phyloP scores from a whole-genome alignment of 2,329 filamentous ascomycete genomes.

The Penicillium digitatum region DNA sequence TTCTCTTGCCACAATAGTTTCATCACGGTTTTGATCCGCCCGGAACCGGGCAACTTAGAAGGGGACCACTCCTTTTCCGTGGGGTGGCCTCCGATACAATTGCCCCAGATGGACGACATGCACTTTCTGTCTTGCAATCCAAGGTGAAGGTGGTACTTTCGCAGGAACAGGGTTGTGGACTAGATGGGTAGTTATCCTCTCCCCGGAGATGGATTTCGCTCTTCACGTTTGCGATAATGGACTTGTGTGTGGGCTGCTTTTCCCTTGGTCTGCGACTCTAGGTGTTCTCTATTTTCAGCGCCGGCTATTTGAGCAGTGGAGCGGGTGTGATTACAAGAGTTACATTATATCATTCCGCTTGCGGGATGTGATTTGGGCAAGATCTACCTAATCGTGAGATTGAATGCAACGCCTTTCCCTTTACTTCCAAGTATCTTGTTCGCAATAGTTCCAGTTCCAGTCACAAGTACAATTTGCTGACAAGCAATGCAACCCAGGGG shows the following conservation, averaged over 20 bases:
- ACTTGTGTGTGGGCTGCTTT: constrained; percentile 2
- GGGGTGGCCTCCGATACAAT: constrained; percentile 57
- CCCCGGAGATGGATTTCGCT: constrained; percentile 36
- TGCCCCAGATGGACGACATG: constrained; percentile 49
- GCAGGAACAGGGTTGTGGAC: neutral
- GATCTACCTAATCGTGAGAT: neutral
- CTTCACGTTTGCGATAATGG: constrained; percentile 14
- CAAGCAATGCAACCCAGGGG: constrained; percentile 13
- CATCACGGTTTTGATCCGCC: neutral
- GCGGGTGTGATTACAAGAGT: constrained; percentile 36
- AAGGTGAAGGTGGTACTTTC: neutral
- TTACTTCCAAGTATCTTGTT: neutral
- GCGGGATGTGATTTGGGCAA: neutral
- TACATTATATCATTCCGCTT: constrained; percentile 27
- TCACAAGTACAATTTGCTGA: constrained; percentile 11
- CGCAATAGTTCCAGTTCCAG: neutral
- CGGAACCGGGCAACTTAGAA: constrained; percentile 51
- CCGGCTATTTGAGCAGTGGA: constrained; percentile 22
- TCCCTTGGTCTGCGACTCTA: neutral
- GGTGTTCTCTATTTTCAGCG: constrained; percentile 16
- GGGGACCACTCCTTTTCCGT: constrained; percentile 48
- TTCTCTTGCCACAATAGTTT: neutral
- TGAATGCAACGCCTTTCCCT: constrained; percentile 10
- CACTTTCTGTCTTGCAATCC: constrained; percentile 1
- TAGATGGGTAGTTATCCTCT: constrained; percentile 34